These are phyloP conservation scores for Claviceps sp. DNA, from an alignment of 2,329 filamentous ascomycete species.

Conservation along the genomic window DNA sequence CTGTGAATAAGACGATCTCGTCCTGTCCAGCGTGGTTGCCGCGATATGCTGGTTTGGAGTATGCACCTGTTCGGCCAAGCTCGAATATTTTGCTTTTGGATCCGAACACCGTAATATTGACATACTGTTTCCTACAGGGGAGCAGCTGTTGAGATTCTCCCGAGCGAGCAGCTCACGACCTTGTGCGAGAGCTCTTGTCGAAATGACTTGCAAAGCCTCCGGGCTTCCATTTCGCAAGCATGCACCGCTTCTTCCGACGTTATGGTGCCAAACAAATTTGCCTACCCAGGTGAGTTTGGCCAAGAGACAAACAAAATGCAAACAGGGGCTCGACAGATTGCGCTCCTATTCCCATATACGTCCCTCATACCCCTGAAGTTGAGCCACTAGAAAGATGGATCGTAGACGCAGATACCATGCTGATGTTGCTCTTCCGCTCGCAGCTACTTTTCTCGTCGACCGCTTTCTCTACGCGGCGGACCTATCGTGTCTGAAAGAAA, in stretches of 20 bases:
- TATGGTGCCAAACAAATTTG: background rate
- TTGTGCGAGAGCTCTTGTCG: slow-evolving; percentile 1
- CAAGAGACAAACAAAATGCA: too few species aligned
- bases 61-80: background rate
- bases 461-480: background rate
- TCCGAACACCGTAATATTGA: background rate
- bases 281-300: background rate
- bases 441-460: background rate
- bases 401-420: background rate
- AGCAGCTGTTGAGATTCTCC: background rate
- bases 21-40: background rate
- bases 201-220: background rate
- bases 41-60: background rate
- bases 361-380: too few species aligned
- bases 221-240: background rate
- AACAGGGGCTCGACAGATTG: too few species aligned
- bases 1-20: background rate
- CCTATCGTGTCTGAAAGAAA: background rate
- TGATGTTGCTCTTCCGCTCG: background rate
- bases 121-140: background rate
- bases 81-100: too few species aligned
- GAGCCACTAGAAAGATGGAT: too few species aligned
- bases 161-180: background rate
- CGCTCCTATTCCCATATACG: too few species aligned
- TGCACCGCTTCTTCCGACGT: slow-evolving; percentile 1